Evolutionary conservation across 305 asterid genomes (phyloP).

Genomic region (Salvia sclarea): DNA sequence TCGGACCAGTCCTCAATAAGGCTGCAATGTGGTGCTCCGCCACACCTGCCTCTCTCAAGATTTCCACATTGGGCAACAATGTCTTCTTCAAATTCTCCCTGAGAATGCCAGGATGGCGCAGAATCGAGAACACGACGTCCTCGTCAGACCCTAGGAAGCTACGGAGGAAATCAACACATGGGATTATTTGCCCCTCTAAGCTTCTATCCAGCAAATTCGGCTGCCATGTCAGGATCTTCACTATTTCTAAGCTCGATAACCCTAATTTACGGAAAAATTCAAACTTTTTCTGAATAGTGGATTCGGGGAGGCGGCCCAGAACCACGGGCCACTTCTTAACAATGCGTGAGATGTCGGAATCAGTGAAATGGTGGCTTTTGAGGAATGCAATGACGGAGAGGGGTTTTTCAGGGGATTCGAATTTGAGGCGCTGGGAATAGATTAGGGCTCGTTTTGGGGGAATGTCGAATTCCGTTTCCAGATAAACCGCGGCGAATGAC

Average conservation of each 20-base stretch:
- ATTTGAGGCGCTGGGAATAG: conserved; percentile 24
- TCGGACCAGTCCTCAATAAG: neutral
- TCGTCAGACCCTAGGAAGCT: neutral
- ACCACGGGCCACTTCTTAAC: conserved; percentile 31
- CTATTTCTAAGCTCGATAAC: conserved; percentile 9
- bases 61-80: conserved; percentile 15
- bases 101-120: neutral
- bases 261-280: conserved; percentile 37
- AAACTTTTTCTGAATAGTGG: conserved; percentile 42
- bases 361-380: conserved; percentile 29
- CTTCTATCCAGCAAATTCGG: conserved; percentile 19
- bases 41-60: conserved; percentile 21
- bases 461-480: conserved; percentile 27
- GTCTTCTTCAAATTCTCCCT: neutral
- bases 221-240: conserved; percentile 16
- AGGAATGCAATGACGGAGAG: conserved; percentile 33
- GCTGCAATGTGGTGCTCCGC: conserved; percentile 11
- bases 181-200: conserved; percentile 16
- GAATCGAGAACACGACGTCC: conserved; percentile 2
- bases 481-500: conserved; percentile 14
- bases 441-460: conserved; percentile 30
- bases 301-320: conserved; percentile 24
- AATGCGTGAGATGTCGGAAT: conserved; percentile 23
- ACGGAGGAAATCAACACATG: conserved; percentile 18
- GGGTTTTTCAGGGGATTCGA: conserved; percentile 29